Evolutionary conservation across 768 basidiomycete species (phyloP).

Genomic region (Lactarius pseudohatsudake): DNA sequence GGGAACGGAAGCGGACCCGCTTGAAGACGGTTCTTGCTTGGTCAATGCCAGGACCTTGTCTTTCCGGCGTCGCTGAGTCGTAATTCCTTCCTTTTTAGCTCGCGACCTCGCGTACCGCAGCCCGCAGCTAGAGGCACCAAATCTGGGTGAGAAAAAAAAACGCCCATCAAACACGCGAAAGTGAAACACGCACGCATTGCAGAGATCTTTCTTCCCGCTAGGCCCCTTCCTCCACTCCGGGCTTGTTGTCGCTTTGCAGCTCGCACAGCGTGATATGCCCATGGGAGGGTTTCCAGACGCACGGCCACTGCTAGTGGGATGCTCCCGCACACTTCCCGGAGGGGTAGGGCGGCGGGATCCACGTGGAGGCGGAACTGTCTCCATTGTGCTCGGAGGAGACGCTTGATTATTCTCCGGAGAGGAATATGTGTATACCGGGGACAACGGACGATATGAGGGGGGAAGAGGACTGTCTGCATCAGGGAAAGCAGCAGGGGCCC

Average conservation of each 20-base stretch:
- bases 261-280: conserved; percentile 71
- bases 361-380: conserved; percentile 58
- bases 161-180: conserved; percentile 25
- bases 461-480: conserved; percentile 33
- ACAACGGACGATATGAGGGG: conserved; percentile 29
- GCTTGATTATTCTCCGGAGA: conserved; percentile 30
- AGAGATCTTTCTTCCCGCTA: conserved; percentile 86
- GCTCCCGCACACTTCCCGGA: conserved; percentile 51
- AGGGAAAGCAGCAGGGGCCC: conserved; percentile 43
- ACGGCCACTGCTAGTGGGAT: conserved; percentile 46
- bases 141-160: conserved; percentile 28
- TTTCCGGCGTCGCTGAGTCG: conserved; percentile 60
- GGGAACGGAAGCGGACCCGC: conserved; percentile 34
- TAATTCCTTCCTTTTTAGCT: conserved; percentile 81
- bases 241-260: conserved; percentile 78
- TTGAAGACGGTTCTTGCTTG: conserved; percentile 32
- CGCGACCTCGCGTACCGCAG: conserved; percentile 83
- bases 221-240: conserved; percentile 94
- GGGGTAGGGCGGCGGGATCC: conserved; percentile 44
- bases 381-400: conserved; percentile 33
- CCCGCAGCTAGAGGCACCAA: conserved; percentile 58
- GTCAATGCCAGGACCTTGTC: conserved; percentile 47
- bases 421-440: conserved; percentile 30
- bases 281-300: conserved; percentile 64
- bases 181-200: conserved; percentile 74